These are phyloP conservation scores for Astrothelium subdiscretum DNA, from an alignment of 495 filamentous ascomycete species.

Conservation along the genomic window DNA sequence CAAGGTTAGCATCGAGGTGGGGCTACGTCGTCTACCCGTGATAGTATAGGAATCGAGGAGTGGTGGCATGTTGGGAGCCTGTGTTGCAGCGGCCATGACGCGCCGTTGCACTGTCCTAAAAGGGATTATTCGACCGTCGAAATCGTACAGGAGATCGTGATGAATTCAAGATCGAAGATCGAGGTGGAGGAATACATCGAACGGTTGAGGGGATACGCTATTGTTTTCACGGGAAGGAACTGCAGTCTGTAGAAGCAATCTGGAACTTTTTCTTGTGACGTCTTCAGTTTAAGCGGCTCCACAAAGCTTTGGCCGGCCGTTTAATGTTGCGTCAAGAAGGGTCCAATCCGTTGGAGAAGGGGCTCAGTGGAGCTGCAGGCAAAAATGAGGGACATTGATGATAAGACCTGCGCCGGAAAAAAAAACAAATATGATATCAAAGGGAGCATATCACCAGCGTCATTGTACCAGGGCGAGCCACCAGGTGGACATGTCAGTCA, in stretches of 20 bases:
- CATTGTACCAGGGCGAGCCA: background rate
- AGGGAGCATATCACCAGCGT: background rate
- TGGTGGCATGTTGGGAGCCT: background rate
- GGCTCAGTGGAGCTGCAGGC: background rate
- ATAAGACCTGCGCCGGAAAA: background rate
- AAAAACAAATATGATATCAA: background rate
- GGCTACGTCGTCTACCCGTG: background rate
- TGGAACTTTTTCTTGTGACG: background rate
- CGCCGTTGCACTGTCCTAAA: background rate
- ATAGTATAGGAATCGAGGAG: background rate
- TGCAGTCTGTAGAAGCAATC: background rate
- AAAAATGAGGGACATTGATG: background rate
- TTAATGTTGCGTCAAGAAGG: background rate
- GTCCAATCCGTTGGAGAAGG: background rate
- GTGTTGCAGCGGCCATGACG: background rate
- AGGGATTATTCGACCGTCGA: background rate
- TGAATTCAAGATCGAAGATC: background rate
- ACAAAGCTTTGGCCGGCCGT: background rate
- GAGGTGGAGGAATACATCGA: background rate
- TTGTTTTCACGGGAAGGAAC: background rate
- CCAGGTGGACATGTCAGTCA: background rate
- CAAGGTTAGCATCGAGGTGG: background rate
- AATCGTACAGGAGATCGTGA: background rate
- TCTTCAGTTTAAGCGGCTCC: background rate
- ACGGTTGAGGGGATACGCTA: background rate